Base-by-base conservation (phyloP, 1,284 basidiomycete species). In the Phellinidium pouzarii region DNA sequence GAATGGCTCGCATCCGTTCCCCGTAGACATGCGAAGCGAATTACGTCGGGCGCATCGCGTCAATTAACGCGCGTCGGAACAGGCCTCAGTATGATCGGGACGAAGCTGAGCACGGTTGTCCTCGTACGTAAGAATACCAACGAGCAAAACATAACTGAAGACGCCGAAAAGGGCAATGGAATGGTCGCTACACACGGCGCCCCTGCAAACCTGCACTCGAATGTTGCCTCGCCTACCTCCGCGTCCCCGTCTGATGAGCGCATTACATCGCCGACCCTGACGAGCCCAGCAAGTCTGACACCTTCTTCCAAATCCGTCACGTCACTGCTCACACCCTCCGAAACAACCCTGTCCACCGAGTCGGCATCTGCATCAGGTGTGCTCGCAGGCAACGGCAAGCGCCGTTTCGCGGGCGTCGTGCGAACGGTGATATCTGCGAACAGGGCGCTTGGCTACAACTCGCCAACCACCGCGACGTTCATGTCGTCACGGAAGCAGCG, bases 181-280 rank as follows among this genome's bases (percentile, higher is more conserved):
- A 34, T 29, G 7, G 26, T 5, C 7, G 22, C 52, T 17, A 19
- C 19, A 2, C 45, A 29, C 26, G 47, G 27, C 12, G 19, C 26
- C 7, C 11, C 26, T 4, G 27, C 44, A 17, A 23, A 52, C 6
- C 65, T 63, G n/a, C 25, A 62, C n/a, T 64, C 67, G 11, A 58
- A 61, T 5, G 41, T 46, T 1, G 59, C 8, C 19, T 47, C 49
- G 42, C 19, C 47, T n/a, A 46, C 44, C 12, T 19, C 44, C n/a
- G 41, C 31, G n/a, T 56, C 54, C 4, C 36, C 52, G 11, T 48
- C 37, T 31, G n/a, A 41, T 9, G 52, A 53, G n/a, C 44, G 46
- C 58, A 64, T 25, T 68, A 73, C 17, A 71, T 77, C 50, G 64
- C 62, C 42, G 68, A 68, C 55, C 67, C 72, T n/a, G 72, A 77